Percentiles rank a stretch among this genome's conserved stretches.
Evolutionary conservation across 2,329 filamentous ascomycete genomes (phyloP).

Genomic region (Sarocladiaceae sp.): DNA sequence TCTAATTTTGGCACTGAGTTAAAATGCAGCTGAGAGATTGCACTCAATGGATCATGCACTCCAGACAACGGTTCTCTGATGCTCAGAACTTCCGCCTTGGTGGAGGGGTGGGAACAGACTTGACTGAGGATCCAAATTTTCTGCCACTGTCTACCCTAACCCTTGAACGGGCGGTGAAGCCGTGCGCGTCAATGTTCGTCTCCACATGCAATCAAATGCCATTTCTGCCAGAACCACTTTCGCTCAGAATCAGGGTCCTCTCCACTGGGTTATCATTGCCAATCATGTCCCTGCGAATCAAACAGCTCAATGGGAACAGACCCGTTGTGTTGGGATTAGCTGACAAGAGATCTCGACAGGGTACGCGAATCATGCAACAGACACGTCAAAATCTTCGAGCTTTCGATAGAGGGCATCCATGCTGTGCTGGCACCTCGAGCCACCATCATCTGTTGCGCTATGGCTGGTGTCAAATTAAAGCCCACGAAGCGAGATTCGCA

Average conservation of each 20-base stretch:
- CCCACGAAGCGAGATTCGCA: too few relatives aligned
- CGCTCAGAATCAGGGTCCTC: conserved; percentile 6
- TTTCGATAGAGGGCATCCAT: too few relatives aligned
- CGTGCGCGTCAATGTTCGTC: conserved; percentile 5
- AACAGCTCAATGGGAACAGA: too few relatives aligned
- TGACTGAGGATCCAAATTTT: background rate
- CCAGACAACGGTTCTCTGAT: background rate
- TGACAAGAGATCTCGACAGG: too few relatives aligned
- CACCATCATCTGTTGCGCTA: too few relatives aligned
- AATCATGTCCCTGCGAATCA: background rate
- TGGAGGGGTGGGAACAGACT: too few relatives aligned
- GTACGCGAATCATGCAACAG: too few relatives aligned
- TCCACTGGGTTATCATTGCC: background rate
- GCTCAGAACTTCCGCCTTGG: too few relatives aligned
- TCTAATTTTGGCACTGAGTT: conserved; percentile 3
- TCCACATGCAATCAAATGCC: conserved; percentile 8
- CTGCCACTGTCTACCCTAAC: conserved; percentile 6
- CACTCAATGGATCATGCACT: background rate
- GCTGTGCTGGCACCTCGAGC: too few relatives aligned
- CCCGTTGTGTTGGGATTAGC: too few relatives aligned
- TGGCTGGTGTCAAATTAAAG: too few relatives aligned
- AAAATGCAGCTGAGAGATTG: background rate
- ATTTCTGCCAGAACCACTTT: conserved; percentile 6
- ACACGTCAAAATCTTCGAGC: too few relatives aligned
- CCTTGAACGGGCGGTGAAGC: conserved; percentile 7